These are phyloP conservation scores for Cyclanthera cordifolia DNA, from an alignment of 306 rosid genomes.

Conservation along the genomic window DNA sequence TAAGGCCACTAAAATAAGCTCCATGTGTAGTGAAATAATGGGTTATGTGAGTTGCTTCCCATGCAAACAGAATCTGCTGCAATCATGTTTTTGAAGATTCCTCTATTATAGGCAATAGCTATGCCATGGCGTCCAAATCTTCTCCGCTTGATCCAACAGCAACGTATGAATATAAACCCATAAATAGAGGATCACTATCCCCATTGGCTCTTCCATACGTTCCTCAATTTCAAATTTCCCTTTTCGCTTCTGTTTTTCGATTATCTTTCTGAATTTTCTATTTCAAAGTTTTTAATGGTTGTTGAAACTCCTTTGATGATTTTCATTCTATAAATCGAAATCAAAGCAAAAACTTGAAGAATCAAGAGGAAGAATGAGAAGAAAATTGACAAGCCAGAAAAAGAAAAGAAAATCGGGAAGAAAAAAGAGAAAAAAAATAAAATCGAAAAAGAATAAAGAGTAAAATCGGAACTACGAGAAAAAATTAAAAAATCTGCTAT, in stretches of 20 bases:
- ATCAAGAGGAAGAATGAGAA: too few relatives aligned
- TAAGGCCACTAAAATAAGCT: conserved; percentile 92
- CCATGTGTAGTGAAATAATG: conserved; percentile 98
- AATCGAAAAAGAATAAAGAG: too few relatives aligned
- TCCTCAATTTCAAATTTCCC: conserved; percentile 34
- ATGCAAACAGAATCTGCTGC: conserved; percentile 86
- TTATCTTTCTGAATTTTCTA: conserved; percentile 19
- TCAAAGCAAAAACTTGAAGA: too few relatives aligned
- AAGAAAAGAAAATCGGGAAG: too few relatives aligned
- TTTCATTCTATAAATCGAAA: too few relatives aligned
- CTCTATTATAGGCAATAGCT: conserved; percentile 57
- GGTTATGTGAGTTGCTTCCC: conserved; percentile 97
- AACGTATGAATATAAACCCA: conserved; percentile 79
- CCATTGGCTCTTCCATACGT: conserved; percentile 68
- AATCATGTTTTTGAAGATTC: conserved; percentile 28
- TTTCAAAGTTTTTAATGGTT: conserved; percentile 42
- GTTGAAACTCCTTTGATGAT: conserved; percentile 57
- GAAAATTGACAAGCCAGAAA: too few relatives aligned
- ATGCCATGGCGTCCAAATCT: conserved; percentile 75
- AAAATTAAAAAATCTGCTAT: too few relatives aligned
- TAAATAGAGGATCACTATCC: conserved; percentile 70
- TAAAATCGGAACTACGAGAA: too few relatives aligned
- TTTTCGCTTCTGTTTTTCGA: too few relatives aligned
- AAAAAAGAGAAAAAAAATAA: too few relatives aligned
- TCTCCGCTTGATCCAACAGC: conserved; percentile 86